These are phyloP conservation scores for Dendrobium chrysotoxum DNA, from an alignment of 106 monocot species.

Conservation along the genomic window DNA sequence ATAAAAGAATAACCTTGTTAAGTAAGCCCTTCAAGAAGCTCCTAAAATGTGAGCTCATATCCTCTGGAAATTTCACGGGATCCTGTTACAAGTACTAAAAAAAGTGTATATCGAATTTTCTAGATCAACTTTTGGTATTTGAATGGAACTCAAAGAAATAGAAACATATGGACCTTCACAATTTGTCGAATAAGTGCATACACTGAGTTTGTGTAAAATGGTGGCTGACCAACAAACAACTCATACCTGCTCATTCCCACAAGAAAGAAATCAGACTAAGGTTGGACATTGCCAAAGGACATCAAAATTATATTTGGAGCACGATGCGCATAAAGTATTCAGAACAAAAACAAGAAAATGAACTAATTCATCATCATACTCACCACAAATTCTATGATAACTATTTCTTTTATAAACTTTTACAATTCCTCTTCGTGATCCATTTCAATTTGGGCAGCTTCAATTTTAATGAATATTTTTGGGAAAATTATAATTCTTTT, in stretches of 20 bases:
- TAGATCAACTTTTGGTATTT: neutral
- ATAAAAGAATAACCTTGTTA: slow-evolving; percentile 62
- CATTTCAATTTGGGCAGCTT: neutral
- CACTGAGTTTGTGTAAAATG: slow-evolving; percentile 99
- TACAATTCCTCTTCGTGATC: neutral
- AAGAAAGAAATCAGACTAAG: neutral
- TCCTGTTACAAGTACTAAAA: slow-evolving; percentile 49
- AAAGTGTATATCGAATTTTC: neutral
- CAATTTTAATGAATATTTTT: neutral
- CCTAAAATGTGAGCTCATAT: slow-evolving; percentile 82
- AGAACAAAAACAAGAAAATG: neutral
- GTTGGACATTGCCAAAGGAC: neutral
- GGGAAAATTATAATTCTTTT: neutral
- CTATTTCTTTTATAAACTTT: neutral
- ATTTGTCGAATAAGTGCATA: slow-evolving; percentile 97
- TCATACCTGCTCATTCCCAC: slow-evolving; percentile 59
- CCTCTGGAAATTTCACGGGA: slow-evolving; percentile 99
- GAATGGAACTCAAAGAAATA: neutral
- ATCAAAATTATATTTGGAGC: neutral
- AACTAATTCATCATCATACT: neutral
- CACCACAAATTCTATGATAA: neutral
- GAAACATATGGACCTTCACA: slow-evolving; percentile 59
- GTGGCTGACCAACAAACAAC: slow-evolving; percentile 97
- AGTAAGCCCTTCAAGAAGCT: slow-evolving; percentile 93
- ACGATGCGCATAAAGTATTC: neutral